Percentiles rank a stretch among this genome's conserved stretches.
Evolutionary conservation across 2,329 filamentous ascomycete species (phyloP).

Genomic region (Alternaria sp.): DNA sequence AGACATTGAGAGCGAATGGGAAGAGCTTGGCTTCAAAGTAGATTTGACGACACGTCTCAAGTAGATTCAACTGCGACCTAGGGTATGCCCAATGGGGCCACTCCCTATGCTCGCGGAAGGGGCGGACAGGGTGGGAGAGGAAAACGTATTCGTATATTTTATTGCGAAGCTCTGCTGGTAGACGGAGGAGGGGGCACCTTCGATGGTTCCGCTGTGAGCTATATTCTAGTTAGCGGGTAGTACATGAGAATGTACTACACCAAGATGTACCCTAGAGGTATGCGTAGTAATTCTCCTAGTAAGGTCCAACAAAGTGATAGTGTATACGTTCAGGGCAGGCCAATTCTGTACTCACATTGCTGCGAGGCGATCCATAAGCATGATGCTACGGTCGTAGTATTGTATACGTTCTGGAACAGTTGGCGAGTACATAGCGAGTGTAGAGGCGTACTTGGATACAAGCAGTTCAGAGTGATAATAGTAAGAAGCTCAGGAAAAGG

Average conservation of each 20-base stretch:
- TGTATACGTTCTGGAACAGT: constrained; percentile 2
- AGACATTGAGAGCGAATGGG: constrained; percentile 11
- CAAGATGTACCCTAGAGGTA: background rate
- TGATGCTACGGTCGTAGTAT: background rate
- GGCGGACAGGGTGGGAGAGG: background rate
- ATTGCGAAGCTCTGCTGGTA: constrained; percentile 17
- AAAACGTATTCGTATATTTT: constrained; percentile 17
- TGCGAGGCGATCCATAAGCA: constrained; percentile 4
- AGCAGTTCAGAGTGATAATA: background rate
- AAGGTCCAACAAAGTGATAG: background rate
- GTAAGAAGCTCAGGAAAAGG: background rate
- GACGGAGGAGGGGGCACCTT: constrained; percentile 14
- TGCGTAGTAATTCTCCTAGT: background rate
- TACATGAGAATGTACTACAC: background rate
- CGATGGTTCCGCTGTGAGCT: constrained; percentile 11
- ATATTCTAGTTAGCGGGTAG: background rate
- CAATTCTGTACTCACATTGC: background rate
- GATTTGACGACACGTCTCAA: constrained; percentile 7
- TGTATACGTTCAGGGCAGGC: background rate
- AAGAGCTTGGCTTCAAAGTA: constrained; percentile 10
- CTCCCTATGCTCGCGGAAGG: background rate
- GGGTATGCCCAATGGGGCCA: constrained; percentile 8
- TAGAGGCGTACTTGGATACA: background rate
- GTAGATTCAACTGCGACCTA: background rate
- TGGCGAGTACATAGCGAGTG: background rate